Evolutionary conservation across 2,329 filamentous ascomycete genomes (phyloP).

Genomic region (Pseudogymnoascus sp.): DNA sequence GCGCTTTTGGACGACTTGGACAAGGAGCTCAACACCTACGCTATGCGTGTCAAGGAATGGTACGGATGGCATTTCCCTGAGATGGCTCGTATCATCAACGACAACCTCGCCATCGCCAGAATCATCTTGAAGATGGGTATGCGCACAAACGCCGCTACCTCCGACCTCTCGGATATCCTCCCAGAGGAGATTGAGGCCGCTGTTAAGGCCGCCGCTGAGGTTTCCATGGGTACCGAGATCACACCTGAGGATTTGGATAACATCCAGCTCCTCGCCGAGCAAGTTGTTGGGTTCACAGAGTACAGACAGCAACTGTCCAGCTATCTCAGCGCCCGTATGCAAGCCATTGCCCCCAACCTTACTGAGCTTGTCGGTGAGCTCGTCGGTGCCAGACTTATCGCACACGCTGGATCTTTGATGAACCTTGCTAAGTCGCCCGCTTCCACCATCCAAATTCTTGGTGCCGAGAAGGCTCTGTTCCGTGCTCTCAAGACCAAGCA

Average conservation of each 20-base stretch:
- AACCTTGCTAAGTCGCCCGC: conserved; percentile 91
- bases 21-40: conserved; percentile 98
- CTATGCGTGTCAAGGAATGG: conserved; percentile 99
- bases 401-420: conserved; percentile 88
- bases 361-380: conserved; percentile 88
- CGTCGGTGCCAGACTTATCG: conserved; percentile 88
- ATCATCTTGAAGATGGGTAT: conserved; percentile 86
- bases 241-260: conserved; percentile 86
- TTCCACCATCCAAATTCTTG: conserved; percentile 94
- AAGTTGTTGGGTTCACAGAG: conserved; percentile 86
- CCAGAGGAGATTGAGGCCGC: conserved; percentile 91
- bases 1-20: conserved; percentile 90
- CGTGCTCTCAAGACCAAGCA: conserved; percentile 98
- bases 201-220: conserved; percentile 89
- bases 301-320: conserved; percentile 81
- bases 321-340: conserved; percentile 90
- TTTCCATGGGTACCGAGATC: conserved; percentile 98
- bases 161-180: conserved; percentile 80
- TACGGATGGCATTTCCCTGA: conserved; percentile 99
- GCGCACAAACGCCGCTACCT: conserved; percentile 67
- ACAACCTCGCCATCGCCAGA: conserved; percentile 89
- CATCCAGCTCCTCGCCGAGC: conserved; percentile 83
- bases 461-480: conserved; percentile 98
- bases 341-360: conserved; percentile 91
- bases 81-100: conserved; percentile 92